Conservation (phyloP, 257 asterid genomes). For the Penstemon newberryi region DNA sequence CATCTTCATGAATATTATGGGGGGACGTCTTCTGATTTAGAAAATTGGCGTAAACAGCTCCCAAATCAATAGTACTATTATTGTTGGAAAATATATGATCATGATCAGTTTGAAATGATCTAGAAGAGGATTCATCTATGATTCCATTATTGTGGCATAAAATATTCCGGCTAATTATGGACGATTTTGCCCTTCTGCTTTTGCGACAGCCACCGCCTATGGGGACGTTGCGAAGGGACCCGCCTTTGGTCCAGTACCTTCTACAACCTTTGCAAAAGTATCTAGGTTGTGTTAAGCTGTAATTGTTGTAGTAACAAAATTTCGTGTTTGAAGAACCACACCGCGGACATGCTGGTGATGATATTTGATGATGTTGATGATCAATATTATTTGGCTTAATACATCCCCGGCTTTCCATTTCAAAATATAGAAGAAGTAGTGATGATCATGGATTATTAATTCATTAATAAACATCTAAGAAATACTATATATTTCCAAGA, state of each 20-base stretch:
- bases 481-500: no score
- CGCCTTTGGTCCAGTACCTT: slow-evolving; percentile 86
- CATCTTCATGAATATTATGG: background rate
- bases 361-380: background rate
- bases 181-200: slow-evolving; percentile 38
- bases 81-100: slow-evolving; percentile 7
- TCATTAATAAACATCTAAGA: background rate
- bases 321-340: slow-evolving; percentile 81
- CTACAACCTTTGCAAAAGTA: slow-evolving; percentile 78
- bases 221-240: slow-evolving; percentile 78
- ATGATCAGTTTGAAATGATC: slow-evolving; percentile 6
- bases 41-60: slow-evolving; percentile 63
- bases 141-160: slow-evolving; percentile 17
- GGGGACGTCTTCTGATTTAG: slow-evolving; percentile 38
- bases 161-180: background rate
- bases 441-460: slow-evolving; percentile 22
- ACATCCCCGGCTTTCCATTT: slow-evolving; percentile 49
- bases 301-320: slow-evolving; percentile 83
- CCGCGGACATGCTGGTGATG: slow-evolving; percentile 66
- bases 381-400: slow-evolving; percentile 51
- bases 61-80: slow-evolving; percentile 51
- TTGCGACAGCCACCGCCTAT: slow-evolving; percentile 80
- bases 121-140: background rate
- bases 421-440: background rate
- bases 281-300: slow-evolving; percentile 77